These are phyloP conservation scores for Amanita exitialis DNA, from an alignment of 768 basidiomycete genomes.

Conservation along the genomic window DNA sequence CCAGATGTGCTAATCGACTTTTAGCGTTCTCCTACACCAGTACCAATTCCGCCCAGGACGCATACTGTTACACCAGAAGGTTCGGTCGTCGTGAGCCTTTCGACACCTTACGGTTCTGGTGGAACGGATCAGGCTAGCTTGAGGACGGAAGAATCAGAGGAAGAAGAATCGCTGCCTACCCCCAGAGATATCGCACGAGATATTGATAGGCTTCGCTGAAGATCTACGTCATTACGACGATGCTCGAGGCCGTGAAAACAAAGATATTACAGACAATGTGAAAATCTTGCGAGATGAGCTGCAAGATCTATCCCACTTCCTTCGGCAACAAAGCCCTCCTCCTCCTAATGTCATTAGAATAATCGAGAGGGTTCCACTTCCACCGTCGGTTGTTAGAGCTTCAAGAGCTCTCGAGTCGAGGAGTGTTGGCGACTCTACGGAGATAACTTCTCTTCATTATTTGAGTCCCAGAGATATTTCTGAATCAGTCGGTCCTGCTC, in stretches of 20 bases:
- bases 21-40: constrained; percentile 3
- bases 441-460: constrained; percentile 2
- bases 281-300: constrained; percentile 63
- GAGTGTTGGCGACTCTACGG: constrained; percentile 4
- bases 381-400: background rate
- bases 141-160: constrained; percentile 16
- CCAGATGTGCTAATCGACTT: background rate
- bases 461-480: background rate
- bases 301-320: constrained; percentile 45
- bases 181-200: constrained; percentile 42
- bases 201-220: constrained; percentile 38
- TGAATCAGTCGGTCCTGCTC: constrained; percentile 9
- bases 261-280: constrained; percentile 57
- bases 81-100: constrained; percentile 26
- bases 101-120: constrained; percentile 29
- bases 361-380: background rate
- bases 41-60: constrained; percentile 11
- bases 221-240: constrained; percentile 48
- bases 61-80: constrained; percentile 27
- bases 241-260: constrained; percentile 50
- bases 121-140: constrained; percentile 22
- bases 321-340: constrained; percentile 29
- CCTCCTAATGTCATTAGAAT: constrained; percentile 16
- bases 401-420: background rate
- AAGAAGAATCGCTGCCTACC: constrained; percentile 30